Percentiles rank a stretch among this genome's conserved stretches.
Conservation (phyloP, 1,284 basidiomycete species). For the Singerocomus inundabilis region DNA sequence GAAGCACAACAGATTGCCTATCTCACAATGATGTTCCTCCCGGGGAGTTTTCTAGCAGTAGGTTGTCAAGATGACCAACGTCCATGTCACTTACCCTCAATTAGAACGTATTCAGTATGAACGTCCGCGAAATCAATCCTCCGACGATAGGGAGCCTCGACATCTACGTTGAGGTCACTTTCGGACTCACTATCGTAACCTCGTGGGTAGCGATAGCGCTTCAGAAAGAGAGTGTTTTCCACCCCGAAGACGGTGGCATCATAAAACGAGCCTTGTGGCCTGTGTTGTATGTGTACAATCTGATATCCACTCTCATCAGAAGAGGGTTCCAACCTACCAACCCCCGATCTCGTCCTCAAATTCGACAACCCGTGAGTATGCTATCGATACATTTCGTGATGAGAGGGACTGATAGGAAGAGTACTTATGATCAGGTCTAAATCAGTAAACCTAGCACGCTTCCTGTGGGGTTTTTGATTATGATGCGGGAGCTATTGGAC, state of each 20-base stretch:
- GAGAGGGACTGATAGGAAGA: not conserved
- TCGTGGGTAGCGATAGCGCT: conserved; percentile 44
- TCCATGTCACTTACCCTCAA: conserved; percentile 1
- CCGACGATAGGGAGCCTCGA: conserved; percentile 33
- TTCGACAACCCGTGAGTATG: conserved; percentile 9
- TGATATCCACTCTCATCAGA: conserved; percentile 3
- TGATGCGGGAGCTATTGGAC: not conserved
- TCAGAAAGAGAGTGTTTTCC: conserved; percentile 30
- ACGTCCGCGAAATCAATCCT: conserved; percentile 40
- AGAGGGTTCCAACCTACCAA: not conserved
- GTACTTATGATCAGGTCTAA: not conserved
- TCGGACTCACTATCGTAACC: conserved; percentile 49
- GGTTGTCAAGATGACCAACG: conserved; percentile 18
- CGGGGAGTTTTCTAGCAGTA: conserved; percentile 38
- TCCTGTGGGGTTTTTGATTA: not conserved
- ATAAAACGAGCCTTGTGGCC: conserved; percentile 21
- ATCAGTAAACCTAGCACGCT: not conserved
- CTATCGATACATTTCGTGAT: not conserved
- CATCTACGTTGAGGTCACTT: conserved; percentile 41
- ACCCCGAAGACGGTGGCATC: not conserved
- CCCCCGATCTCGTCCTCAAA: not conserved
- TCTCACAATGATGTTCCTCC: conserved; percentile 33
- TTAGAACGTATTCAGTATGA: conserved; percentile 38
- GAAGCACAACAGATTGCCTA: conserved; percentile 29
- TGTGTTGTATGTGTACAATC: conserved; percentile 1